These are phyloP conservation scores for Boletus sp. DNA, from an alignment of 768 basidiomycete species.

Conservation along the genomic window DNA sequence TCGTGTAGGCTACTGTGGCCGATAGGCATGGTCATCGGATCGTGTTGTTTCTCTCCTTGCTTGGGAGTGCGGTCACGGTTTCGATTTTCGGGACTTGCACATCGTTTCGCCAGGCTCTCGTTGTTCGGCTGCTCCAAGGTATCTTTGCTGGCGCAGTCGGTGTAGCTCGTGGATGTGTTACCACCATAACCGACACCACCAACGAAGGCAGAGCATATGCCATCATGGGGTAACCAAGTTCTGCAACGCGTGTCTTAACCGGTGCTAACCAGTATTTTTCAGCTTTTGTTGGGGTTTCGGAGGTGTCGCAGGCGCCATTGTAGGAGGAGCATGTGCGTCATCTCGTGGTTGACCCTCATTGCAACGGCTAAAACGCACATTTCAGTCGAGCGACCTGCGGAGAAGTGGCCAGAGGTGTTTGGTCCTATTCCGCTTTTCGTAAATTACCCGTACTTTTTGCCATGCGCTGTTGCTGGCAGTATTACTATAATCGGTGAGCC, in stretches of 20 bases:
- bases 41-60: constrained; percentile 80
- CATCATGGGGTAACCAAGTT: constrained; percentile 64
- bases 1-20: constrained; percentile 81
- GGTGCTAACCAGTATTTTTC: not conserved
- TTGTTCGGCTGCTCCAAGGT: constrained; percentile 85
- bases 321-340: constrained; percentile 77
- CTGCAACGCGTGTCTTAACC: not conserved
- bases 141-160: constrained; percentile 93
- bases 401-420: constrained; percentile 83
- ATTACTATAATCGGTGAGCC: constrained; percentile 67
- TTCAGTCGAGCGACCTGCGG: constrained; percentile 77
- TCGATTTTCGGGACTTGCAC: constrained; percentile 76
- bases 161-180: constrained; percentile 86
- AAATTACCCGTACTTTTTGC: constrained; percentile 87
- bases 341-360: not conserved
- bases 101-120: constrained; percentile 76
- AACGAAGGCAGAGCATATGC: constrained; percentile 97
- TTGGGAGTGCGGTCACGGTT: constrained; percentile 83
- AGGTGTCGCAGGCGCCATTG: constrained; percentile 85
- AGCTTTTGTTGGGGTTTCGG: constrained; percentile 97
- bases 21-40: constrained; percentile 85
- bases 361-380: constrained; percentile 7
- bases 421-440: constrained; percentile 63
- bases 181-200: constrained; percentile 83
- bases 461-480: constrained; percentile 72